Evolutionary conservation across 2,329 filamentous ascomycete genomes (phyloP), one percentile per base, ranked within the genome.

Genomic region (Cercospora citrullina): DNA sequence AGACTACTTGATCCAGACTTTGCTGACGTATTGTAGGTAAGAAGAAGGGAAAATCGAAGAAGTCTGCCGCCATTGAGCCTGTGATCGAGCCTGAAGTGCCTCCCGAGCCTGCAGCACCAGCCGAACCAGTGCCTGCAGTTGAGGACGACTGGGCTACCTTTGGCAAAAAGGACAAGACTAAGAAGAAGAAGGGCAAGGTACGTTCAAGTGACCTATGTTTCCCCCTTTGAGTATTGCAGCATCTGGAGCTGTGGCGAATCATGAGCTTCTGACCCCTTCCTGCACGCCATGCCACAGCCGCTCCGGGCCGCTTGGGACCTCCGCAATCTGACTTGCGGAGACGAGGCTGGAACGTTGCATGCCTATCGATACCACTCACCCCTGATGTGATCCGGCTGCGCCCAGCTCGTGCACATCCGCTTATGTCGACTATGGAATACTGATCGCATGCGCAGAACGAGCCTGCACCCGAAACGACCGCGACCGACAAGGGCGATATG

Each of bases 41-140:
- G 18, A 72, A 72, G 65, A 69, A 69, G 36, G 76, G 74, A 68
- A 82, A 83, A 59, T 59, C 55, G 71, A 81, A 82, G 67, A 81
- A 83, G 72, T 75, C 63, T 5, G 67, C 71, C 14, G 69, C 72
- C 33, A 58, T 60, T 21, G 72, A 74, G 48, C 68, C 74, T 53
- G 74, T 60, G 14, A 69, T 66, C 53, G 79, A 78, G 48, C 78
- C 80, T n/a, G 73, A 74, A 9, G 67, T 81, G 23, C 79, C 80
- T 68, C 76, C 77, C 12, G 80, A 81, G 67, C 77, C 77, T 36
- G 73, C 75, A 14, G 74, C 73, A 4, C 14, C 59, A 28, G 10
- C 59, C 3, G 69, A 69, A 10, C 71, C 77, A 59, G 76, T 75
- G 28, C 78, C 80, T 23, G 79, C 79, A 23, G 64, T 68, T 30